Percentiles rank a stretch among this genome's conserved stretches.
Conservation (phyloP, 1,139 yeast species). For the Hemisphaericaspora xylofermentans region DNA sequence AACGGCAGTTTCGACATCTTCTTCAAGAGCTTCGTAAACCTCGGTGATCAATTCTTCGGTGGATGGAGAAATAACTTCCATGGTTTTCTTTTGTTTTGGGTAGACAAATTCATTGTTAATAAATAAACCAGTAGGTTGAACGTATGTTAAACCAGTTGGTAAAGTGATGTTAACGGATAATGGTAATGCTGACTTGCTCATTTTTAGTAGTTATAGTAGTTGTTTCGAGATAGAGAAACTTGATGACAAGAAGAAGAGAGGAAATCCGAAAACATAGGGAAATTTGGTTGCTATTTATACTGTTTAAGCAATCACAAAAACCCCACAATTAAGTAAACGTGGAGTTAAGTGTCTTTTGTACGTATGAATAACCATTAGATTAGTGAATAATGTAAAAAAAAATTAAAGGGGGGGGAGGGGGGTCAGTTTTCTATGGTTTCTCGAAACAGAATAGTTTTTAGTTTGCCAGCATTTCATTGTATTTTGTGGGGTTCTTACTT, state of each 20-base stretch:
- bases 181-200: slow-evolving; percentile 28
- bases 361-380: too few relatives aligned
- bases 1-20: slow-evolving; percentile 79
- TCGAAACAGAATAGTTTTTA: too few relatives aligned
- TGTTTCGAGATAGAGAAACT: not conserved
- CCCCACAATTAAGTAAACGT: too few relatives aligned
- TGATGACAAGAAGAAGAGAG: not conserved
- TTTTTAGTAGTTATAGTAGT: not conserved
- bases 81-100: slow-evolving; percentile 50
- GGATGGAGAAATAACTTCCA: slow-evolving; percentile 61
- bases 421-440: too few relatives aligned
- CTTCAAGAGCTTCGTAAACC: slow-evolving; percentile 65
- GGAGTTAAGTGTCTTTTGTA: too few relatives aligned
- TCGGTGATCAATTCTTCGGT: slow-evolving; percentile 66
- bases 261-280: too few relatives aligned
- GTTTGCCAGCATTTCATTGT: too few relatives aligned
- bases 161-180: slow-evolving; percentile 50
- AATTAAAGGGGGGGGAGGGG: too few relatives aligned
- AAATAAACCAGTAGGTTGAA: slow-evolving; percentile 54
- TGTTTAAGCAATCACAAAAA: too few relatives aligned
- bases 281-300: too few relatives aligned
- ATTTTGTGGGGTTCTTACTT: too few relatives aligned
- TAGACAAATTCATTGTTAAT: slow-evolving; percentile 56
- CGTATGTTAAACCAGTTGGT: slow-evolving; percentile 55
- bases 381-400: too few relatives aligned